Base-by-base conservation (phyloP, 75 land plant genomes). In the Ceratopteris richardii region DNA sequence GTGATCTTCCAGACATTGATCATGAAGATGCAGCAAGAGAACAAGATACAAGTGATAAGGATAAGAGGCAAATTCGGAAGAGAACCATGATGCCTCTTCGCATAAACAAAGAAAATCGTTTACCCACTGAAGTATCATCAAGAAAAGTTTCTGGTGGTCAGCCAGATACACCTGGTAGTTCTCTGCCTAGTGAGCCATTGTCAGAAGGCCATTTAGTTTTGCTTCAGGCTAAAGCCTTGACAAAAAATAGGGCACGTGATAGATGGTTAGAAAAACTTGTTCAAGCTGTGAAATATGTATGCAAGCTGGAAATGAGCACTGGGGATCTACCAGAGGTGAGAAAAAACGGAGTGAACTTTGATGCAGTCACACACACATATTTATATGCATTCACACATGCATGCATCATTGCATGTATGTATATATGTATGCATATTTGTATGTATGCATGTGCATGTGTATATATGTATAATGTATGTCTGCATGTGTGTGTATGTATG, bases 201-300 rank as follows among this genome's bases (percentile, higher is more conserved):
- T 72, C 82, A 14, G 85, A 83, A 60, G 77, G 66, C 33, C 62
- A 69, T 56, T 17, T 53, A 1, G 70, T 87, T 36, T 69, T 95
- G 26, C 36, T 18, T 24, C 65, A 63, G 0, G 70, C 64, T 14
- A 76, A 78, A 24, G 83, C 66, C 4, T 29, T 90, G 29, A 83
- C 96, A 44, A 83, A 81, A 25, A 84, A 82, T 24, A 73, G 62
- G 7, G 72, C 74, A 29, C 73, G 99, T n/a, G 99, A 95, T 46
- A 82, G 77, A 30, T 95, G 92, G 82, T 41, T 95, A 65, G 97
- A 86, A 63, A 94, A 77, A 57, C 65, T 94, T 36, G 58, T 94
- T 10, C 77, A 78, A 68, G 80, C 70, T 29, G 63, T 94, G 54
- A 67, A 81, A 22, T 54, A 54, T 56, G 61, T 74, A 9, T 82